Evolutionary conservation across 768 basidiomycete genomes (phyloP).

Genomic region (Tylopilus felleus): DNA sequence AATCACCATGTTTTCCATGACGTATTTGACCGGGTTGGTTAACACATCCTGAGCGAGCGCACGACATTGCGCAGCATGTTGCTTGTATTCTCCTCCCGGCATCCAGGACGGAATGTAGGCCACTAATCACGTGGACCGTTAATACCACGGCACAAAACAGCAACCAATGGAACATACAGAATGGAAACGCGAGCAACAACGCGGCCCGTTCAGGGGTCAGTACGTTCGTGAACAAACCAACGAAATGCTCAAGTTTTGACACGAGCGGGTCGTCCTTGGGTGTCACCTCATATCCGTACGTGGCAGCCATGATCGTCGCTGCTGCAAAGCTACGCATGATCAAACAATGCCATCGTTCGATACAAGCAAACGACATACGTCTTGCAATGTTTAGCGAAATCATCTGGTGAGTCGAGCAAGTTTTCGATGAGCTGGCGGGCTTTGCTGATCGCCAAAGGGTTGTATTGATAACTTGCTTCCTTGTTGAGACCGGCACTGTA

Average conservation of each 20-base stretch:
- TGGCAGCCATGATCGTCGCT: constrained; percentile 22
- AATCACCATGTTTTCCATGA: constrained; percentile 23
- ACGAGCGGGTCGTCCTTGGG: constrained; percentile 28
- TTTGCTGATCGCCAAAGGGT: constrained; percentile 14
- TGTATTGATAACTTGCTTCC: constrained; percentile 9
- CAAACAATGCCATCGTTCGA: background rate
- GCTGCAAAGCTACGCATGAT: constrained; percentile 17
- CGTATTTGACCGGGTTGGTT: constrained; percentile 19
- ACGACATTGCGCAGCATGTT: constrained; percentile 14
- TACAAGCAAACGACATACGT: constrained; percentile 20
- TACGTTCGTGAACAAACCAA: constrained; percentile 7
- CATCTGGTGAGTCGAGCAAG: constrained; percentile 17
- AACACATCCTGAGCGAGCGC: constrained; percentile 23
- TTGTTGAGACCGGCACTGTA: constrained; percentile 20
- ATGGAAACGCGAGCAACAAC: constrained; percentile 21
- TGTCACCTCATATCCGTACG: constrained; percentile 26
- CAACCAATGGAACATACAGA: constrained; percentile 17
- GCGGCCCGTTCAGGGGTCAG: constrained; percentile 24
- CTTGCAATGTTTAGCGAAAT: constrained; percentile 15
- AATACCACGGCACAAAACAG: background rate
- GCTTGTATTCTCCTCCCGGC: constrained; percentile 30
- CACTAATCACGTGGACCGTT: constrained; percentile 9
- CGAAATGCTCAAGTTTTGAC: constrained; percentile 10
- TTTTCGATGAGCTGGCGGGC: constrained; percentile 23
- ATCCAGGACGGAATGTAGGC: constrained; percentile 33